These are phyloP conservation scores for Coemansia sp. DNA, from an alignment of 371 early-diverging fungal species.

Conservation along the genomic window DNA sequence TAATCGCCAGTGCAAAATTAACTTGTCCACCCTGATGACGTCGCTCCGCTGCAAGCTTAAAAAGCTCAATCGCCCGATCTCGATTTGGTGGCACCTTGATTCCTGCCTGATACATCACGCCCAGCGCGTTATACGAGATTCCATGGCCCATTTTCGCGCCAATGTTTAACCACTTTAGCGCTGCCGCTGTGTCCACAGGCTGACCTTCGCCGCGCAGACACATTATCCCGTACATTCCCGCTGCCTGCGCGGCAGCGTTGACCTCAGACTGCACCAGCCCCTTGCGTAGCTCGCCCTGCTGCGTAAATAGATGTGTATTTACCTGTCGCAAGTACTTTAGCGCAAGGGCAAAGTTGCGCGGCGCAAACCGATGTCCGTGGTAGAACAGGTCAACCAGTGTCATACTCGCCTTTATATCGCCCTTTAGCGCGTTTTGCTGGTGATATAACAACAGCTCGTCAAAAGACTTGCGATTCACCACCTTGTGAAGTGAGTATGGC, in stretches of 20 bases:
- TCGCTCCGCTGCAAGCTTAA: conserved; percentile 57
- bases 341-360: conserved; percentile 67
- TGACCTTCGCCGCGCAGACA: conserved; percentile 90
- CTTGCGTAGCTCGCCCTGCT: conserved; percentile 19
- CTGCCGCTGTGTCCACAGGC: conserved; percentile 57
- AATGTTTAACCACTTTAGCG: conserved; percentile 71
- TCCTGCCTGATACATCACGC: conserved; percentile 80
- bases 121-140: conserved; percentile 68
- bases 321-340: conserved; percentile 55
- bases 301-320: conserved; percentile 18
- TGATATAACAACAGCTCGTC: conserved; percentile 81
- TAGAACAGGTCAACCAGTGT: conserved; percentile 76
- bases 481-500: conserved; percentile 15
- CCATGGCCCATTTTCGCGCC: conserved; percentile 60
- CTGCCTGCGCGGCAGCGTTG: conserved; percentile 61
- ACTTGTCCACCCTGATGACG: conserved; percentile 56
- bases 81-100: conserved; percentile 50
- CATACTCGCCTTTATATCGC: conserved; percentile 65
- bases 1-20: conserved; percentile 49
- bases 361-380: conserved; percentile 66
- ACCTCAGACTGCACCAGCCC: conserved; percentile 19
- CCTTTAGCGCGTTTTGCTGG: conserved; percentile 70
- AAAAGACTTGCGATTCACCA: conserved; percentile 39
- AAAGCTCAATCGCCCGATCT: conserved; percentile 59
- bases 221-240: conserved; percentile 83